Percentiles rank a stretch among this genome's conserved stretches.
phyloP scores from a whole-genome alignment of 805 yeast genomes.

The Spencermartinsiella europaea region DNA sequence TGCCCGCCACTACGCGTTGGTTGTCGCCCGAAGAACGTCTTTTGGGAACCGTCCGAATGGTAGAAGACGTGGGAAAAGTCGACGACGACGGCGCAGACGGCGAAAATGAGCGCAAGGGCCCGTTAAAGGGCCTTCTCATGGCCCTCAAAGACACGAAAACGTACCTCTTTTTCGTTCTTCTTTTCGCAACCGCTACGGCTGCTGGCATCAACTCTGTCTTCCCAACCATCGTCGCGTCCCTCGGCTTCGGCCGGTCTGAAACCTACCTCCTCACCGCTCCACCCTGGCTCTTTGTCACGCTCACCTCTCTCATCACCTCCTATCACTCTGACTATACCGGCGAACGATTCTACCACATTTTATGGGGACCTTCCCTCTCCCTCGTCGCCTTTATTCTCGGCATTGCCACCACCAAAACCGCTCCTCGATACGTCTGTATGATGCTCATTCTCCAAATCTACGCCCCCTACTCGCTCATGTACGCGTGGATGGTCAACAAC shows the following conservation, averaged over 20 bases:
- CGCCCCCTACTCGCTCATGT: slow-evolving; percentile 47
- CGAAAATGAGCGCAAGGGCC: slow-evolving; percentile 2
- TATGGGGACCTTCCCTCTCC: slow-evolving; percentile 38
- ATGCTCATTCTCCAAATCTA: slow-evolving; percentile 50
- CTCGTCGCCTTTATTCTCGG: slow-evolving; percentile 24
- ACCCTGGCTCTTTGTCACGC: slow-evolving; percentile 49
- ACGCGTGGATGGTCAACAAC: slow-evolving; percentile 53
- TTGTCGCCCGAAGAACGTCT: slow-evolving; percentile 21
- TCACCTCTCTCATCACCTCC: slow-evolving; percentile 49
- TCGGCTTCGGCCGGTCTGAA: slow-evolving; percentile 45
- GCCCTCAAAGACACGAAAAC: slow-evolving; percentile 23
- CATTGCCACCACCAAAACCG: slow-evolving; percentile 41
- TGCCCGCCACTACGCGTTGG: slow-evolving; percentile 40
- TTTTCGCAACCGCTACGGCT: slow-evolving; percentile 49
- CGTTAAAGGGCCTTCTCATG: slow-evolving; percentile 7
- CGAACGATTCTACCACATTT: slow-evolving; percentile 47
- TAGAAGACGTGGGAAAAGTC: slow-evolving; percentile 19
- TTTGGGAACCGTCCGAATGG: slow-evolving; percentile 17
- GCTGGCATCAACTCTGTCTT: slow-evolving; percentile 57
- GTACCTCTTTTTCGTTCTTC: slow-evolving; percentile 17
- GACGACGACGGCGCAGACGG: slow-evolving; percentile 31
- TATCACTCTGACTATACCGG: slow-evolving; percentile 52
- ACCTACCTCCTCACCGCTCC: slow-evolving; percentile 57
- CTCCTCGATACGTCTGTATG: slow-evolving; percentile 52
- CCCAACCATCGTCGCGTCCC: slow-evolving; percentile 57